Evolutionary conservation across 768 basidiomycete genomes (phyloP).

Genomic region (Hygrophorus russula): DNA sequence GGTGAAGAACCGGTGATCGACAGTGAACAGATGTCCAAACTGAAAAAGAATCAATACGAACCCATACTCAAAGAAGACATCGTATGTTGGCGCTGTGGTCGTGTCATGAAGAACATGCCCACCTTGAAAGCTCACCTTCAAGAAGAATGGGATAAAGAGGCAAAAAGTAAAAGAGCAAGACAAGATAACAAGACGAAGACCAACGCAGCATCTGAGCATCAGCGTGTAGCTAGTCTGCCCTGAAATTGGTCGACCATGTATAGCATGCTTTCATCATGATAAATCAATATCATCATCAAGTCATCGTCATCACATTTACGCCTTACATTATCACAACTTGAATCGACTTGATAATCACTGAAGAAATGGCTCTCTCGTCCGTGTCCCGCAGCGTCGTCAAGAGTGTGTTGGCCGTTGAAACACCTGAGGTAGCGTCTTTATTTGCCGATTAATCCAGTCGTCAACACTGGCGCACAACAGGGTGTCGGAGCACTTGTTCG

Average conservation of each 20-base stretch:
- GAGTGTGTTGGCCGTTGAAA: slow-evolving; percentile 68
- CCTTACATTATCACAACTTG: too few species aligned
- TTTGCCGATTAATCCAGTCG: slow-evolving; percentile 1
- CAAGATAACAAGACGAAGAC: slow-evolving; percentile 20
- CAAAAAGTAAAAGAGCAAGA: slow-evolving; percentile 28
- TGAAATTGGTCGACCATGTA: too few species aligned
- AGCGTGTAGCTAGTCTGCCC: too few species aligned
- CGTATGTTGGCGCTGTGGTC: slow-evolving; percentile 59
- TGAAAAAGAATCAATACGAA: slow-evolving; percentile 47
- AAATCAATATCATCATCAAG: too few species aligned
- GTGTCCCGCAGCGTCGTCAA: slow-evolving; percentile 64
- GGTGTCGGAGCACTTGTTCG: slow-evolving; percentile 78
- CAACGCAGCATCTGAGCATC: background rate
- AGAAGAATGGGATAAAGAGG: slow-evolving; percentile 54
- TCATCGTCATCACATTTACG: too few species aligned
- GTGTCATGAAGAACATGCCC: slow-evolving; percentile 60
- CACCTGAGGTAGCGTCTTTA: slow-evolving; percentile 40
- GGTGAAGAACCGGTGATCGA: slow-evolving; percentile 1
- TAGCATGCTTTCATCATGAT: too few species aligned
- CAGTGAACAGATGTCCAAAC: slow-evolving; percentile 35
- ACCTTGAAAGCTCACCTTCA: slow-evolving; percentile 64
- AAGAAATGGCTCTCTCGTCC: slow-evolving; percentile 20
- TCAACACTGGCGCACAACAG: slow-evolving; percentile 21
- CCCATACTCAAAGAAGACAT: slow-evolving; percentile 56
- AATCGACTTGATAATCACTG: too few species aligned